These are phyloP conservation scores for Syzygium syzygioides DNA, from an alignment of 441 rosid species.

Conservation along the genomic window DNA sequence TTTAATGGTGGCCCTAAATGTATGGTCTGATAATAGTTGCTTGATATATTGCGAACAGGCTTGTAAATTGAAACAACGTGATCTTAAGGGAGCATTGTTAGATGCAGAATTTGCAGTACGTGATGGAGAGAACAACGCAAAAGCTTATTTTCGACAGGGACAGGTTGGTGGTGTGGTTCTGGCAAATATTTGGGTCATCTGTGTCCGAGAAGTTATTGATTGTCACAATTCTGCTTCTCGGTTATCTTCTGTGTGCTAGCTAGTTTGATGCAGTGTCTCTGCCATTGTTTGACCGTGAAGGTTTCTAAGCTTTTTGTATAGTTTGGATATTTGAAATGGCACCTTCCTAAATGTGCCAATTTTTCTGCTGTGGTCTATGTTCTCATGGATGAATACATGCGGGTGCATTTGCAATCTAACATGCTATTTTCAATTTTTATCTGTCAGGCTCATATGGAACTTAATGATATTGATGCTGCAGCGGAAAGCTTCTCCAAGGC, in stretches of 20 bases:
- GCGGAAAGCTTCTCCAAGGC: constrained; percentile 92
- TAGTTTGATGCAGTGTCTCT: background rate
- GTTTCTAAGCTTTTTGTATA: background rate
- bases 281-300: background rate
- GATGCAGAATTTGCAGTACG: constrained; percentile 90
- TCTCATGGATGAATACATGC: background rate
- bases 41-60: constrained; percentile 42
- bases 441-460: constrained; percentile 78
- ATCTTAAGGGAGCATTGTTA: constrained; percentile 78
- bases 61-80: constrained; percentile 76
- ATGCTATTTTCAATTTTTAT: background rate
- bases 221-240: background rate
- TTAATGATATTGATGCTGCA: constrained; percentile 83
- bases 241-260: background rate
- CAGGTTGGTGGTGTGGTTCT: constrained; percentile 45
- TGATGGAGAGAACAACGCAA: constrained; percentile 75
- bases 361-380: background rate
- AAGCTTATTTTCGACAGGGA: constrained; percentile 95
- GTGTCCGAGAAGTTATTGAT: background rate
- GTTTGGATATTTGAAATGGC: background rate
- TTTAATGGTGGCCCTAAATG: background rate
- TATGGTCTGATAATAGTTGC: background rate
- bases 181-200: background rate
- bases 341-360: background rate
- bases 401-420: background rate